A percentile compares a stretch with the other conserved stretches of the same genome.
Conservation (phyloP, 1,284 basidiomycete genomes). For the Phlebopus sp. region DNA sequence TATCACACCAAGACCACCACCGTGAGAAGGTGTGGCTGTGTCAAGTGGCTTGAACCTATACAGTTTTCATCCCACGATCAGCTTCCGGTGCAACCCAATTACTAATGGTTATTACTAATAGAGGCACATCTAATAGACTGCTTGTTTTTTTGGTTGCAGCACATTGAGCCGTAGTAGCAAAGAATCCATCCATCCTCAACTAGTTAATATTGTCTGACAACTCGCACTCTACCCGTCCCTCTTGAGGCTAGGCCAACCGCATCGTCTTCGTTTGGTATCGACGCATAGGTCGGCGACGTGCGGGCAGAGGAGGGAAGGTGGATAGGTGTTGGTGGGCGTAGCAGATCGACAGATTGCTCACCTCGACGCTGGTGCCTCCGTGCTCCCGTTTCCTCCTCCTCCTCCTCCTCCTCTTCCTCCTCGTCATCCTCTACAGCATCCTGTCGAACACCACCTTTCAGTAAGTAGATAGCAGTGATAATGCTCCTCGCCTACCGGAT, state of each 20-base stretch:
- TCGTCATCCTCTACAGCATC: slow-evolving; percentile 47
- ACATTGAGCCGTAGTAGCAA: no score
- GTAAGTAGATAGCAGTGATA: slow-evolving; percentile 13
- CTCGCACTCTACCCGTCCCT: slow-evolving; percentile 43
- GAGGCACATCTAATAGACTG: no score
- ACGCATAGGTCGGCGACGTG: slow-evolving; percentile 44
- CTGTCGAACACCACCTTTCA: slow-evolving; percentile 13
- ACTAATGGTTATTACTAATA: not conserved
- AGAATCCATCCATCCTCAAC: no score
- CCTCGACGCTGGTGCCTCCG: slow-evolving; percentile 33
- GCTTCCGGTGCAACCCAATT: no score
- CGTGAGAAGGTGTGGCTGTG: slow-evolving; percentile 26
- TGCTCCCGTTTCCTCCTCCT: slow-evolving; percentile 46
- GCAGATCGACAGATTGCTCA: slow-evolving; percentile 31
- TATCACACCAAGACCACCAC: no score
- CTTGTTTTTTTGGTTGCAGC: no score
- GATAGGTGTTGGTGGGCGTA: slow-evolving; percentile 35
- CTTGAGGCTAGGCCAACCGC: slow-evolving; percentile 19
- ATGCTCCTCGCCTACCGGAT: slow-evolving; percentile 51
- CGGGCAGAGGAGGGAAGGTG: slow-evolving; percentile 41
- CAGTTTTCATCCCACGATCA: slow-evolving; percentile 32
- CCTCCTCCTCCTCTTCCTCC: slow-evolving; percentile 62
- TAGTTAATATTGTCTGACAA: slow-evolving; percentile 41
- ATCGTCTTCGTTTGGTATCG: slow-evolving; percentile 36
- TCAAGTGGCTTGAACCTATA: slow-evolving; percentile 39